Evolutionary conservation across 2,329 filamentous ascomycete genomes (phyloP).

Genomic region (Myriosclerotinia scirpicola): DNA sequence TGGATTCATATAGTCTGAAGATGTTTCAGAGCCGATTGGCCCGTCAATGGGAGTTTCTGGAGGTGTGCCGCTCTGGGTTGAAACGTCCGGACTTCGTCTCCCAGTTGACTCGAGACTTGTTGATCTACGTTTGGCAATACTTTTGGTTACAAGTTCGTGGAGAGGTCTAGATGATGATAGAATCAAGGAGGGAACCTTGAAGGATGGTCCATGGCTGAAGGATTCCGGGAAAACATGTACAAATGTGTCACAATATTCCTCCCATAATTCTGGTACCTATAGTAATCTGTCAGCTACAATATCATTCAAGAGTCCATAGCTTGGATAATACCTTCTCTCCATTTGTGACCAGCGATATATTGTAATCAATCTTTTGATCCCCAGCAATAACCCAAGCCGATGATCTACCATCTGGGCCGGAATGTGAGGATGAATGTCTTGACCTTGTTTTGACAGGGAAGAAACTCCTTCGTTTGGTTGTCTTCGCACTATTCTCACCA

Average conservation of each 20-base stretch:
- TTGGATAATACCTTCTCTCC: conserved; percentile 17
- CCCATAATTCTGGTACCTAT: conserved; percentile 67
- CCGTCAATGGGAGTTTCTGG: conserved; percentile 38
- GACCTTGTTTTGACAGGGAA: conserved; percentile 15
- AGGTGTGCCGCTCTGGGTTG: conserved; percentile 42
- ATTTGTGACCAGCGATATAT: conserved; percentile 14
- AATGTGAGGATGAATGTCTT: conserved; percentile 14
- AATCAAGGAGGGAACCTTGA: conserved; percentile 50
- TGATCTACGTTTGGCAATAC: conserved; percentile 33
- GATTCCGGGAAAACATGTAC: conserved; percentile 57
- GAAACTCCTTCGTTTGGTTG: conserved; percentile 21
- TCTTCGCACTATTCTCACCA: conserved; percentile 8
- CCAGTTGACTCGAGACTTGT: conserved; percentile 47
- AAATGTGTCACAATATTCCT: conserved; percentile 56
- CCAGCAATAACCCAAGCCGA: conserved; percentile 22
- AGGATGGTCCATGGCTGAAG: conserved; percentile 55
- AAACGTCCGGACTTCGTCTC: conserved; percentile 39
- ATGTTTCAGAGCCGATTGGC: conserved; percentile 27
- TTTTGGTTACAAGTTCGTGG: conserved; percentile 23
- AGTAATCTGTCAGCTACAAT: background rate
- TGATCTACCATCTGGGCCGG: conserved; percentile 17
- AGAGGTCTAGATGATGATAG: conserved; percentile 17
- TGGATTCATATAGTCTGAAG: conserved; percentile 32
- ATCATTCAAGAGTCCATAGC: background rate
- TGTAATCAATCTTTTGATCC: conserved; percentile 24